Base-by-base conservation (phyloP, 2,329 filamentous ascomycete genomes). In the Setomelanomma holmii region DNA sequence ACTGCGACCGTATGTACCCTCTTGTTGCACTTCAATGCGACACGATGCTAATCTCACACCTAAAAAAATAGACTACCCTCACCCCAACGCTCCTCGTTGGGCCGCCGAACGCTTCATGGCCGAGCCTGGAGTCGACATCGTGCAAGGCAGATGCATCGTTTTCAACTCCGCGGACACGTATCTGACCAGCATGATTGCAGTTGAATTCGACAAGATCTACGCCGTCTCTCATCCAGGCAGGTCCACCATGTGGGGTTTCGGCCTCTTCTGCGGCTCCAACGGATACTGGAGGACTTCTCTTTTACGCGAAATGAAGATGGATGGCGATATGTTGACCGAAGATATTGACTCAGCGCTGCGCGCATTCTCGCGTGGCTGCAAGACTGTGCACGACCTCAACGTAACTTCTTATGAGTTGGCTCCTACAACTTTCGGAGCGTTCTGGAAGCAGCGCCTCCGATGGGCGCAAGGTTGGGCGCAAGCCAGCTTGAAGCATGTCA, bases 191-290 rank as follows among this genome's bases (percentile, higher is more conserved):
- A 75, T 79, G 70, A 78, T 80, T 23, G 69, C 75, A 1, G 71
- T 79, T 33, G 78, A 80, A 50, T 80, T 80, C 49, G 77, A 79
- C 64, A 79, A 79, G 60, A 79, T 80, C 51, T 80, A 80, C 53
- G 77, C 77, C 5, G 77, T 78, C 19, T 78, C 77, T 8, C 78
- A 80, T 56, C 77, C 78, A 1, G 78, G 78, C 5, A 70, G 78
- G 14, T 68, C 75, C 10, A 67, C 72, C n/a, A 73, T 79, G 66
- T 78, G 71, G 55, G 72, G 68, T 5, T 79, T 79, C 53, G 78
- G 77, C 17, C 69, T 79, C 8, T 79, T 80, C 62, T 78, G 75
- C 41, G 78, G 54, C 47, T 36, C 19, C 36, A 79, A 80, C 53
- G 78, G 78, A 2, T 80, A 77, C 65, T 80, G 78, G 78, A 68